These are phyloP conservation scores for Aureobasidium lini DNA, from an alignment of 2,329 filamentous ascomycete genomes.

Conservation along the genomic window DNA sequence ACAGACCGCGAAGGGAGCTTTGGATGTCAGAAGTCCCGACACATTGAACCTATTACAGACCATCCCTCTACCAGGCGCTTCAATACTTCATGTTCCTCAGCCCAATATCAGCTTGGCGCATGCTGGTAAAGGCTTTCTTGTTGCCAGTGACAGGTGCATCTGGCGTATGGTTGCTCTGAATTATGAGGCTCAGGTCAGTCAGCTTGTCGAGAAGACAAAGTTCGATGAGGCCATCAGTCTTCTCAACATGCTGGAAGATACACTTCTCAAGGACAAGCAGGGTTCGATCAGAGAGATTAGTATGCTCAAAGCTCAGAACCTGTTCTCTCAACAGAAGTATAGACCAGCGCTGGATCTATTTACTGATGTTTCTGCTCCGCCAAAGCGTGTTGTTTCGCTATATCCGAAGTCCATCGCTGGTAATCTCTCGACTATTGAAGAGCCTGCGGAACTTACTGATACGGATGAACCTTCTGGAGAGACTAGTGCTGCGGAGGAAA, in stretches of 20 bases:
- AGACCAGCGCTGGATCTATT: conserved; percentile 83
- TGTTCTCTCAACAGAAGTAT: conserved; percentile 80
- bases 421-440: conserved; percentile 58
- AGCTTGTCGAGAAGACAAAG: conserved; percentile 63
- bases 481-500: conserved; percentile 25
- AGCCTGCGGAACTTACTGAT: conserved; percentile 39
- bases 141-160: conserved; percentile 81
- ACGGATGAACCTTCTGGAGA: conserved; percentile 38
- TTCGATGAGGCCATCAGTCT: conserved; percentile 92
- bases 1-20: conserved; percentile 62
- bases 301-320: conserved; percentile 77
- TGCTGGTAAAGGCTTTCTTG: conserved; percentile 90
- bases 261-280: conserved; percentile 73
- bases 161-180: conserved; percentile 95
- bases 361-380: conserved; percentile 80
- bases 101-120: conserved; percentile 92
- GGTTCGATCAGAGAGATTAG: conserved; percentile 77
- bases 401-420: conserved; percentile 82
- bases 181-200: conserved; percentile 82
- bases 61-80: conserved; percentile 72
- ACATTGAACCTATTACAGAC: conserved; percentile 85
- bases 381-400: conserved; percentile 75
- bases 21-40: conserved; percentile 89
- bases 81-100: conserved; percentile 81
- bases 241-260: conserved; percentile 84